Percentiles rank a stretch among this genome's conserved stretches.
Evolutionary conservation across 106 monocot genomes (phyloP).

Genomic region (Dendrobium nobile): DNA sequence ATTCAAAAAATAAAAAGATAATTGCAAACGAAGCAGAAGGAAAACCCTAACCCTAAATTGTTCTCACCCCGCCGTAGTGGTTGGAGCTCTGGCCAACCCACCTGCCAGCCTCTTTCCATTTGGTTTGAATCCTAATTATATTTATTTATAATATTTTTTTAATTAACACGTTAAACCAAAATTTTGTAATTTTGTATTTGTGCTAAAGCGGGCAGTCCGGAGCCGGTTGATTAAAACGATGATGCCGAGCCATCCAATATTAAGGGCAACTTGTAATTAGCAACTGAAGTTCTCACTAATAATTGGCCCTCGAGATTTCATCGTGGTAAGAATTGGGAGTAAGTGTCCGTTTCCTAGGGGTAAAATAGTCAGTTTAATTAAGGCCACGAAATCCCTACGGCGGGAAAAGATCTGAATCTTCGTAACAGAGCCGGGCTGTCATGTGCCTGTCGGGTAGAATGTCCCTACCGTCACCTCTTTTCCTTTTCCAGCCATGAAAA

Average conservation of each 20-base stretch:
- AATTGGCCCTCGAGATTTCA: not conserved
- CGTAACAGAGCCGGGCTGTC: slow-evolving; percentile 4
- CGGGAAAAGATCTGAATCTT: slow-evolving; percentile 13
- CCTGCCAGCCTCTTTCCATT: not conserved
- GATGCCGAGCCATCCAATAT: not conserved
- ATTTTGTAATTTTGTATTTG: not conserved
- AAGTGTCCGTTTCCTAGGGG: not conserved
- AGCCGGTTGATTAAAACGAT: not conserved
- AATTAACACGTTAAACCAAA: not conserved
- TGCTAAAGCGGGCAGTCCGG: not conserved
- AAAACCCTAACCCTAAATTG: not conserved
- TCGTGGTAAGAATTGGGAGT: not conserved
- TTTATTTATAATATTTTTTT: not conserved
- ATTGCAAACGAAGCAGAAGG: not conserved
- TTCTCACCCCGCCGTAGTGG: slow-evolving; percentile 47
- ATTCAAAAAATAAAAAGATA: not conserved
- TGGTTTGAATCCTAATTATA: not conserved
- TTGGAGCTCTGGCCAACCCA: slow-evolving; percentile 19
- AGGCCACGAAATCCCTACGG: slow-evolving; percentile 5
- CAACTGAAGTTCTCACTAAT: not conserved
- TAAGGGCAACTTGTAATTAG: not conserved
- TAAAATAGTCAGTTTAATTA: not conserved
- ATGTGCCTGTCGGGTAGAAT: slow-evolving; percentile 10
- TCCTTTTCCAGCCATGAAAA: not conserved
- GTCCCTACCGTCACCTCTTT: not conserved